These are phyloP conservation scores for Cornus controversa DNA, from an alignment of 148 eudicot species.

Conservation along the genomic window DNA sequence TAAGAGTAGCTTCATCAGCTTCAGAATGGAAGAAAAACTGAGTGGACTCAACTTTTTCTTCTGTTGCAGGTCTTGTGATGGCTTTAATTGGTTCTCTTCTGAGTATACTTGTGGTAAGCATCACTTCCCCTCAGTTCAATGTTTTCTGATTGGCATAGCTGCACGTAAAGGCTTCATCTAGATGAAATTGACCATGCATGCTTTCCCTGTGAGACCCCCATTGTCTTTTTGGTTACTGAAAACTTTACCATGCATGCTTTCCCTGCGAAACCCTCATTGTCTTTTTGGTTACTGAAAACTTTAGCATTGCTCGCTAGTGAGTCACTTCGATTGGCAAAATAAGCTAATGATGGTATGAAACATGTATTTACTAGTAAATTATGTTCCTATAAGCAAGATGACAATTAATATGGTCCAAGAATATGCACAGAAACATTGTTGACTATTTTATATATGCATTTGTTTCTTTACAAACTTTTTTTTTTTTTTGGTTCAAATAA, in stretches of 20 bases:
- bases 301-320: no score
- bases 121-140: not conserved
- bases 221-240: not conserved
- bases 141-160: not conserved
- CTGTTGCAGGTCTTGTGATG: conserved; percentile 69
- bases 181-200: not conserved
- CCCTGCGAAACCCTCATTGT: not conserved
- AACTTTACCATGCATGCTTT: not conserved
- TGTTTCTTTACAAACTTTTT: no score
- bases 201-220: not conserved
- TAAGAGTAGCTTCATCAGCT: no score
- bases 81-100: conserved; percentile 73
- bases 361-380: no score
- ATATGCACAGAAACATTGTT: no score
- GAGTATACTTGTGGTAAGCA: conserved; percentile 61
- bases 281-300: not conserved
- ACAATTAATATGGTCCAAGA: no score
- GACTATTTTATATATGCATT: no score
- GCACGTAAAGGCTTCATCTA: not conserved
- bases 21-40: not conserved
- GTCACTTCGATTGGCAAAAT: not conserved
- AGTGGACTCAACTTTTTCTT: not conserved
- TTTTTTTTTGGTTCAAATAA: no score
- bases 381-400: no score
- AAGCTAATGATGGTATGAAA: not conserved